Percentiles rank a stretch among this genome's conserved stretches.
These are phyloP conservation scores for Didymella arachidicola DNA, from an alignment of 2,329 filamentous ascomycete genomes.

Conservation along the genomic window DNA sequence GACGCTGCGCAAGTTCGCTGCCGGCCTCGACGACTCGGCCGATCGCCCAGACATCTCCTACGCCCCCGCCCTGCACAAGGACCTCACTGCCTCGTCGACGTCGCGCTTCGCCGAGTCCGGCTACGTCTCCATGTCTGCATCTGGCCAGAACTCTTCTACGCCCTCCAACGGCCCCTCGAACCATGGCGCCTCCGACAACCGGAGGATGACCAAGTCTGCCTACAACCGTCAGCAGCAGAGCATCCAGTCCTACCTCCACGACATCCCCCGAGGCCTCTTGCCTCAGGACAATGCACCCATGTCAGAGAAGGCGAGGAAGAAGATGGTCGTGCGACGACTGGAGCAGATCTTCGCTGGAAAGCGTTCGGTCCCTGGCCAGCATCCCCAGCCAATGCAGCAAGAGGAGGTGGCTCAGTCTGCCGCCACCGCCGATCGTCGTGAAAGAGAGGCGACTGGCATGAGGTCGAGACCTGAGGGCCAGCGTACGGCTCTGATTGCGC, in stretches of 20 bases:
- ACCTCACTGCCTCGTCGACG: slow-evolving; percentile 67
- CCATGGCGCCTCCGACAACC: slow-evolving; percentile 37
- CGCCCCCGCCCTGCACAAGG: slow-evolving; percentile 60
- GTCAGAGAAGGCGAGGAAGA: slow-evolving; percentile 78
- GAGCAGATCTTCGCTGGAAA: slow-evolving; percentile 86
- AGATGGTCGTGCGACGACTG: slow-evolving; percentile 75
- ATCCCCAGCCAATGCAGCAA: slow-evolving; percentile 62
- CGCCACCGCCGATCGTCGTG: slow-evolving; percentile 55
- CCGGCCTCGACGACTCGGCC: slow-evolving; percentile 61
- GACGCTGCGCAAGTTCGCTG: slow-evolving; percentile 73
- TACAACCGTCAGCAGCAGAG: slow-evolving; percentile 56
- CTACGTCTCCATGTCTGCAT: slow-evolving; percentile 68
- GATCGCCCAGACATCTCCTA: slow-evolving; percentile 39
- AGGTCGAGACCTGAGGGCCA: slow-evolving; percentile 50
- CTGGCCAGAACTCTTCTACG: slow-evolving; percentile 55
- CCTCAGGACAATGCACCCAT: slow-evolving; percentile 66
- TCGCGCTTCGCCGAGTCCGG: slow-evolving; percentile 61
- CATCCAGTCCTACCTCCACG: slow-evolving; percentile 73
- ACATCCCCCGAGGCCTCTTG: slow-evolving; percentile 74
- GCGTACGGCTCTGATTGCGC: slow-evolving; percentile 58
- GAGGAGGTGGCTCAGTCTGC: slow-evolving; percentile 66
- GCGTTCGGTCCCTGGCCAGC: slow-evolving; percentile 53
- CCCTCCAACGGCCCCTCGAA: slow-evolving; percentile 38
- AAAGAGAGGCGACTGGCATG: slow-evolving; percentile 52
- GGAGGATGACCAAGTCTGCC: slow-evolving; percentile 40